Conservation (phyloP, 495 filamentous ascomycete species). For the Xylaria acuta region DNA sequence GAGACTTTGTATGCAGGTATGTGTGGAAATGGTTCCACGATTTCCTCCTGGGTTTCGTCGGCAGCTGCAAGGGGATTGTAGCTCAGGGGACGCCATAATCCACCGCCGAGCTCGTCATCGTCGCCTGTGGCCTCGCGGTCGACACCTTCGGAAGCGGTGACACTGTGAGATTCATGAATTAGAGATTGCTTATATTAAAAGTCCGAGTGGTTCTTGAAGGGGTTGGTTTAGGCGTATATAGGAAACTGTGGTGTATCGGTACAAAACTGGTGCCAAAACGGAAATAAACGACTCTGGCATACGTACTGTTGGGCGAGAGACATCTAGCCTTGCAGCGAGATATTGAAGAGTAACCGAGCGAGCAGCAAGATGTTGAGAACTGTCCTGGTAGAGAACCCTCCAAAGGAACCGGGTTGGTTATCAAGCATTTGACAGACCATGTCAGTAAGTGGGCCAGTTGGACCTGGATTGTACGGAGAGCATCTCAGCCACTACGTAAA, state of each 20-base stretch:
- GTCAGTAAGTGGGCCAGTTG: neutral
- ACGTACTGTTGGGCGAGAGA: constrained; percentile 30
- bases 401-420: neutral
- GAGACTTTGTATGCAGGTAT: constrained; percentile 61
- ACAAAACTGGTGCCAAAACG: too few species aligned
- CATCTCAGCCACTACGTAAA: constrained; percentile 10
- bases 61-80: constrained; percentile 32
- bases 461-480: neutral
- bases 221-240: neutral
- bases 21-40: constrained; percentile 31
- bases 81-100: constrained; percentile 38
- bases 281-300: neutral
- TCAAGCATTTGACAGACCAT: neutral
- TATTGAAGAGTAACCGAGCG: neutral
- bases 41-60: constrained; percentile 19
- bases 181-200: neutral
- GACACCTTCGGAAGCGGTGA: constrained; percentile 40
- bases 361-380: neutral
- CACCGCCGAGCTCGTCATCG: constrained; percentile 28
- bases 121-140: constrained; percentile 36
- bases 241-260: too few species aligned
- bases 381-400: neutral
- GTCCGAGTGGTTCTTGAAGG: neutral
- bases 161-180: constrained; percentile 14
- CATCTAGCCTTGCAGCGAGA: constrained; percentile 16